These are phyloP conservation scores for carrot (Daucus carota) DNA, from an alignment of 129 eudicot species.

Conservation along the genomic window DNA sequence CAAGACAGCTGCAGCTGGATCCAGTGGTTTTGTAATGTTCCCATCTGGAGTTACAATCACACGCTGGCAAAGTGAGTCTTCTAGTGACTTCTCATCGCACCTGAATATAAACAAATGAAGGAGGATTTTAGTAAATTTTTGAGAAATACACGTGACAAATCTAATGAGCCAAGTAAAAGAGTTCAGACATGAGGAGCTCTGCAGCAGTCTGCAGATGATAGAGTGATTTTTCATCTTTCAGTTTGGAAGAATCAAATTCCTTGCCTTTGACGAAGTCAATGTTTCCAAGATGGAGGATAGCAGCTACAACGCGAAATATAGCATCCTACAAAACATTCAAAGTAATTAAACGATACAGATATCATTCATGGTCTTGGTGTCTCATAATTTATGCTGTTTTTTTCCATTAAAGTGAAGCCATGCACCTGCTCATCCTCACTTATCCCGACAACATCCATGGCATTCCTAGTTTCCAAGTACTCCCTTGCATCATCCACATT, in stretches of 20 bases:
- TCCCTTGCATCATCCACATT: conserved; percentile 89
- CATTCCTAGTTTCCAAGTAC: conserved; percentile 81
- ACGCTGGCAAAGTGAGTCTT: conserved; percentile 87
- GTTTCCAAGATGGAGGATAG: conserved; percentile 96
- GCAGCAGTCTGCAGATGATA: conserved; percentile 83
- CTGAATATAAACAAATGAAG: conserved; percentile 28
- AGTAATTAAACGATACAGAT: conserved; percentile 3
- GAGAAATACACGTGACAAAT: conserved; percentile 1
- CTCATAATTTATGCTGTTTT: background rate
- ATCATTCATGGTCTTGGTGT: background rate
- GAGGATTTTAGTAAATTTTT: conserved; percentile 7
- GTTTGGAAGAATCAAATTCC: conserved; percentile 82
- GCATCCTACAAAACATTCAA: conserved; percentile 54
- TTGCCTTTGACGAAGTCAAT: conserved; percentile 80
- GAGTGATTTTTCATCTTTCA: conserved; percentile 67
- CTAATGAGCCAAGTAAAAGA: conserved; percentile 11
- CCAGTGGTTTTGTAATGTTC: conserved; percentile 79
- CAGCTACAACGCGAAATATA: conserved; percentile 95
- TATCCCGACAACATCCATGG: conserved; percentile 98
- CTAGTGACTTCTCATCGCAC: conserved; percentile 75
- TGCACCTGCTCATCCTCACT: conserved; percentile 85
- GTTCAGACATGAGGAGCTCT: conserved; percentile 74
- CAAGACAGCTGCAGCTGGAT: conserved; percentile 73
- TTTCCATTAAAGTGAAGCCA: background rate
- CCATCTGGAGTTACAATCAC: conserved; percentile 99